Evolutionary conservation across 352 stramenopile species (phyloP), one percentile per base, ranked within the genome.

Genomic region (Peronosclerospora sorghi): DNA sequence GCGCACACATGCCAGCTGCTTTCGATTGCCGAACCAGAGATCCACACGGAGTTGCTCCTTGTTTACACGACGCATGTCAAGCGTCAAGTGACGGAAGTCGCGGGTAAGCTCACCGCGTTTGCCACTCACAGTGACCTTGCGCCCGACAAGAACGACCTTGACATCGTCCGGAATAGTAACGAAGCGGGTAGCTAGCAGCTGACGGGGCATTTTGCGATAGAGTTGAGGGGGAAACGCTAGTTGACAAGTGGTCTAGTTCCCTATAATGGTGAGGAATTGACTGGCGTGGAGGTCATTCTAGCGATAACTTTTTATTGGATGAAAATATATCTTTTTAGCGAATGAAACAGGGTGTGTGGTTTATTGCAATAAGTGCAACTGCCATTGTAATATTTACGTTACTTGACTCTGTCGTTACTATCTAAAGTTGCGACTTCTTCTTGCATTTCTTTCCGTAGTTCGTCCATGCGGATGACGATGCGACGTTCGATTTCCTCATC

Each of bases 21-120:
- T 99, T 51, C 95, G 92, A 72, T 90, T 97, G 66, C 95, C 96
- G 72, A 99, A 99, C 95, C 95, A 99, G 44, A 99, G 75, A 67
- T 98, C 93, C 32, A 99, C 91, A 32, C 94, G 88, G 42, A 99
- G 58, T 60, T 94, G 88, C 46, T 84, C 77, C 53, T 94, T 82
- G 61, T 90, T 90, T 4, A 97, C 67, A 49, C 85, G 72, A 35
- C 73, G 69, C 47, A 98, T 88, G 69, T 98, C 95, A 57, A 98
- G 86, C 59, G 84, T 85, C 51, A 98, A 68, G 86, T 99, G 95
- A 60, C 96, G 95, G 76, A 99, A 99, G 65, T 97, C 85, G 55
- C 96, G 94, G 45, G 59, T 66, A 32, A 99, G 90, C 54, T 66
- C 75, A 58, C 96, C 96, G 54, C 93, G 91, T 61, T 96, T 95